Evolutionary conservation across 1,284 basidiomycete species (phyloP), one percentile per base, ranked within the genome.

Genomic region (Fomitopsis betulina): DNA sequence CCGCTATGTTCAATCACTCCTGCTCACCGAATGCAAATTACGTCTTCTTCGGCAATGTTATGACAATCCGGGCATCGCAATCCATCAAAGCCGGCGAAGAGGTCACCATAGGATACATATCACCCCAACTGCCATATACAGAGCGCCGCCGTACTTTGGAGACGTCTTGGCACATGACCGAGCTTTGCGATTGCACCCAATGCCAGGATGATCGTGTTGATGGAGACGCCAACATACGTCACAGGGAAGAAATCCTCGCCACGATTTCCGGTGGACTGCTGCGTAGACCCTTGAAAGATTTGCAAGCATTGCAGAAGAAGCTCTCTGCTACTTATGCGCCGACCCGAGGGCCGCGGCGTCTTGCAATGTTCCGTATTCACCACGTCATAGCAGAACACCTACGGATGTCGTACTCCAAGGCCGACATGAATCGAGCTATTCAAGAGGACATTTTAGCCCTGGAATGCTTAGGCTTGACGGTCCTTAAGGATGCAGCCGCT

Each of bases 1-100:
- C 68, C 5, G 70, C 70, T 1, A 63, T 72, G 42, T 67, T 72
- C 62, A 74, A 74, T 59, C 73, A 74, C 58, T 65, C 68, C 0
- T 74, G 73, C 57, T 33, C 52, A 0, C 60, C 69, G 2, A 70
- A 65, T 57, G 66, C 68, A 3, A 23, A 45, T 19, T 63, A 65
- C 60, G 39, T 35, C 45, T 66, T 60, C 42, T 59, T 66, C 57
- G 65, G 67, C 8, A 65, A 69, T 52, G 32, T 68, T 49, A 65
- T 70, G 55, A 43, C 67, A 42, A 57, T 72, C 17, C 58, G 65
- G 13, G 65, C 65, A 7, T 42, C 59, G 2, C 49, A 53, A 39
- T 32, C 53, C 30, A 60, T 67, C 35, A 47, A 57, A 7, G 50
- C 54, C 1, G 63, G 62, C 23, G 43, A 58, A 8, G 65, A 67